phyloP scores from a whole-genome alignment of 2,329 filamentous ascomycete genomes.

The Monosporascus sp. region DNA sequence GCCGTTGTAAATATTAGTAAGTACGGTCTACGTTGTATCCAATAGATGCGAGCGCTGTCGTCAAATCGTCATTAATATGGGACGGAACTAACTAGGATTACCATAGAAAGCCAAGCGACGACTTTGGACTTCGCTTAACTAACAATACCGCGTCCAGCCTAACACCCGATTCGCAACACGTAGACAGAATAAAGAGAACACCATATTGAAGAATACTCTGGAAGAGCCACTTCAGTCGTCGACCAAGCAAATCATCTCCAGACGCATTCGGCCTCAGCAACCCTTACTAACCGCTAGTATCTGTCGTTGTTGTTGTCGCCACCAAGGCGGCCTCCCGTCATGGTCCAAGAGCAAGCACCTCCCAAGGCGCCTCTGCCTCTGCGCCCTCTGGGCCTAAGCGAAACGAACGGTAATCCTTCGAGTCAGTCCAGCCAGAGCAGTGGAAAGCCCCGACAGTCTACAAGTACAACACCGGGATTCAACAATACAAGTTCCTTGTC shows the following conservation, averaged over 20 bases:
- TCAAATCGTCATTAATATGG: neutral
- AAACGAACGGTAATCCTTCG: constrained; percentile 14
- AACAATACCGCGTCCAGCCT: constrained; percentile 24
- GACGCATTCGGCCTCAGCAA: neutral
- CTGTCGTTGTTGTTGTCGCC: constrained; percentile 7
- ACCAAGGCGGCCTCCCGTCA: constrained; percentile 18
- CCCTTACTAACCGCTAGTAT: constrained; percentile 2
- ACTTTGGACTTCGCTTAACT: constrained; percentile 26
- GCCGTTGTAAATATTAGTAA: too few relatives aligned
- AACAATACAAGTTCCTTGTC: constrained; percentile 6
- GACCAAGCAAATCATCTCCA: neutral
- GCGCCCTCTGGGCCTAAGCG: constrained; percentile 32
- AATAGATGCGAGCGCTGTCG: neutral
- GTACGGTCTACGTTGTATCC: too few relatives aligned
- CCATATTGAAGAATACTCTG: neutral
- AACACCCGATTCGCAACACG: constrained; percentile 12
- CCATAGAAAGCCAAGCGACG: constrained; percentile 26
- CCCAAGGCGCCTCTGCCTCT: constrained; percentile 34
- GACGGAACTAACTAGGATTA: constrained; percentile 4
- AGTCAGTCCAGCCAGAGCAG: constrained; percentile 10
- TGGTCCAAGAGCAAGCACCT: constrained; percentile 44
- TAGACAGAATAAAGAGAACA: constrained; percentile 1
- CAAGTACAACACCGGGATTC: constrained; percentile 10
- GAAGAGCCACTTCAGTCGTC: neutral
- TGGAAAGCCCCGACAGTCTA: constrained; percentile 8